These are phyloP conservation scores for Lasiodiplodia sp. DNA, from an alignment of 2,329 filamentous ascomycete genomes.

Conservation along the genomic window DNA sequence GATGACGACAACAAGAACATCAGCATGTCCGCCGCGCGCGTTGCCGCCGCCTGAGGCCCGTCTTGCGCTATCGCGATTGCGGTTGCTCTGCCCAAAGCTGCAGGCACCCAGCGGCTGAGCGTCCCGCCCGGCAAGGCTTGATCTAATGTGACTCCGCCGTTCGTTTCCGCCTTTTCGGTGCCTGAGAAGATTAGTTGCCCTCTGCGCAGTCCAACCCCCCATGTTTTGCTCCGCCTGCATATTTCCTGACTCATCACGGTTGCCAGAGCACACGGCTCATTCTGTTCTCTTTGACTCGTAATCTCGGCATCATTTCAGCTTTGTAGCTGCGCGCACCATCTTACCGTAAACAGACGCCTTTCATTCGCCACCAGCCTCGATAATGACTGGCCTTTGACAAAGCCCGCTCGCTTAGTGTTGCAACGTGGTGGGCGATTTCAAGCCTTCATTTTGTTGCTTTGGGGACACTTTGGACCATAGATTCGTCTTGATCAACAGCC, in stretches of 20 bases:
- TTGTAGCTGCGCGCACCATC: not conserved
- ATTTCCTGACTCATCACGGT: not conserved
- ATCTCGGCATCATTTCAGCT: constrained; percentile 7
- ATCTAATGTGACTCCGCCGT: constrained; percentile 65
- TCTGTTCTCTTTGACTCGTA: not conserved
- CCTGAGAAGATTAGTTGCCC: not conserved
- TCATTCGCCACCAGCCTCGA: not conserved
- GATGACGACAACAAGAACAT: constrained; percentile 27
- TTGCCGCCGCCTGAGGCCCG: not conserved
- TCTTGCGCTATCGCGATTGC: not conserved
- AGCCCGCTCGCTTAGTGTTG: not conserved
- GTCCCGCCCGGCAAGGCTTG: constrained; percentile 57
- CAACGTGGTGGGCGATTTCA: not conserved
- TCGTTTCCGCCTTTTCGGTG: not conserved
- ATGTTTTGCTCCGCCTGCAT: constrained; percentile 4
- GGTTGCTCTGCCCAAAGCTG: constrained; percentile 14
- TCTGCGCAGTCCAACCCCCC: not conserved
- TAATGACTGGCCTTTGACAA: not conserved
- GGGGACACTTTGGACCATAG: not conserved
- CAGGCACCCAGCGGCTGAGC: constrained; percentile 53
- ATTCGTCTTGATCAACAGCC: not conserved
- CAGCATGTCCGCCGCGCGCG: not conserved
- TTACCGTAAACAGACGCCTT: not conserved
- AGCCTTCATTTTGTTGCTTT: not conserved
- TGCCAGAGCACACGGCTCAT: constrained; percentile 20